A percentile compares a stretch with the other conserved stretches of the same genome.
Evolutionary conservation across 352 stramenopile genomes (phyloP).

Genomic region (Phytophthora kernoviae): DNA sequence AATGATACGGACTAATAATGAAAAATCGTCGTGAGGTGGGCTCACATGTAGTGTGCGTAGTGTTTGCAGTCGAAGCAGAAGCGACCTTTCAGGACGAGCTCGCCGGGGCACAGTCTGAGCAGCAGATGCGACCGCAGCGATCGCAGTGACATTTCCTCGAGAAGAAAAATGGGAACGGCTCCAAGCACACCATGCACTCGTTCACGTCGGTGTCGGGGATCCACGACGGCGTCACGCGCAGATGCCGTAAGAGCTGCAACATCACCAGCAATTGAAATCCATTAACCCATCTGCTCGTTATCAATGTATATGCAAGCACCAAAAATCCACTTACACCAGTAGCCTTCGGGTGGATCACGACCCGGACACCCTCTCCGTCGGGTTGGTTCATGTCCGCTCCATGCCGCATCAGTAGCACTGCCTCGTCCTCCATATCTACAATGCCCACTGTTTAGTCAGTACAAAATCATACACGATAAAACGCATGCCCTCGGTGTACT

Average conservation of each 20-base stretch:
- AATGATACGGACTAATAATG: slow-evolving; percentile 22
- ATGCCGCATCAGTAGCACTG: slow-evolving; percentile 60
- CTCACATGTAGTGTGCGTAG: slow-evolving; percentile 59
- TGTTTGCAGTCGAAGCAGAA: slow-evolving; percentile 85
- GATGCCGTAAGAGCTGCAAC: slow-evolving; percentile 53
- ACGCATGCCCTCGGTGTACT: neutral
- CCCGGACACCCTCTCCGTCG: slow-evolving; percentile 58
- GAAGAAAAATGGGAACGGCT: slow-evolving; percentile 76
- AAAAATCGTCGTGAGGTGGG: slow-evolving; percentile 5
- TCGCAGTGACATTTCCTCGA: slow-evolving; percentile 76
- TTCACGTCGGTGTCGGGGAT: slow-evolving; percentile 61
- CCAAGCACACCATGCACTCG: slow-evolving; percentile 76
- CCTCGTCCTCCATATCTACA: slow-evolving; percentile 67
- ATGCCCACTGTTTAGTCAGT: neutral
- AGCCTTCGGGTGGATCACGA: slow-evolving; percentile 61
- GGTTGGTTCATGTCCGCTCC: slow-evolving; percentile 77
- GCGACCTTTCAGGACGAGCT: slow-evolving; percentile 71
- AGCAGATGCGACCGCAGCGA: slow-evolving; percentile 78
- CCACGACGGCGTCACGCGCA: slow-evolving; percentile 63
- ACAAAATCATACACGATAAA: too few species aligned
- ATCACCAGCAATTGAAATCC: slow-evolving; percentile 3
- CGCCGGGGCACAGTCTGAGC: slow-evolving; percentile 69
- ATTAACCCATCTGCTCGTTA: neutral
- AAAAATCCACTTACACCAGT: slow-evolving; percentile 50
- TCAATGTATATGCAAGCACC: neutral